Conservation (phyloP, 352 stramenopile species). For the Phytophthora constricta region DNA sequence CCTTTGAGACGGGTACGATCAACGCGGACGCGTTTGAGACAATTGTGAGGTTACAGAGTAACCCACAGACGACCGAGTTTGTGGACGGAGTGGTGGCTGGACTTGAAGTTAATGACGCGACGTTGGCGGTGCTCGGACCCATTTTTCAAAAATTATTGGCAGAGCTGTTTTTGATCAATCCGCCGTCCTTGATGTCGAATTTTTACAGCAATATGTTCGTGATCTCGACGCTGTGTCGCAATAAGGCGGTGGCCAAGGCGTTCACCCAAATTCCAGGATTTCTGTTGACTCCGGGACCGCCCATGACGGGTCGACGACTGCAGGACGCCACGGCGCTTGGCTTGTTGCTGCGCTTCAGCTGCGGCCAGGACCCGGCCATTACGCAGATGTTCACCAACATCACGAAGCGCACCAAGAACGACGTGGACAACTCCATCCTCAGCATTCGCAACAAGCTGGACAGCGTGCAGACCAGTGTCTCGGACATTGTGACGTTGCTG, state of each 20-base stretch:
- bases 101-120: slow-evolving; percentile 55
- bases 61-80: slow-evolving; percentile 64
- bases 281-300: slow-evolving; percentile 55
- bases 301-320: slow-evolving; percentile 70
- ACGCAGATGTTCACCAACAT: slow-evolving; percentile 88
- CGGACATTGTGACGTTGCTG: slow-evolving; percentile 73
- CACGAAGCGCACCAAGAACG: slow-evolving; percentile 81
- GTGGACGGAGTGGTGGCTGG: slow-evolving; percentile 58
- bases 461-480: slow-evolving; percentile 62
- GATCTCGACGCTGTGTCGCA: slow-evolving; percentile 65
- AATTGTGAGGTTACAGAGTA: slow-evolving; percentile 61
- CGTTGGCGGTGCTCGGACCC: slow-evolving; percentile 65
- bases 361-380: slow-evolving; percentile 69
- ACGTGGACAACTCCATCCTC: slow-evolving; percentile 77
- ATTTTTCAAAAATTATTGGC: slow-evolving; percentile 85
- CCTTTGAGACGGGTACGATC: slow-evolving; percentile 67
- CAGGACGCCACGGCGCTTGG: slow-evolving; percentile 84
- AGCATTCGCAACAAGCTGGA: slow-evolving; percentile 73
- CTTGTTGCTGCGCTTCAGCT: slow-evolving; percentile 78
- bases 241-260: slow-evolving; percentile 66
- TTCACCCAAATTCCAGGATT: slow-evolving; percentile 81
- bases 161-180: slow-evolving; percentile 80
- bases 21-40: slow-evolving; percentile 78
- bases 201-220: slow-evolving; percentile 82
- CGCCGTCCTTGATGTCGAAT: slow-evolving; percentile 76